phyloP scores from a whole-genome alignment of 2,329 filamentous ascomycete species.

The Simplicillium sp. region DNA sequence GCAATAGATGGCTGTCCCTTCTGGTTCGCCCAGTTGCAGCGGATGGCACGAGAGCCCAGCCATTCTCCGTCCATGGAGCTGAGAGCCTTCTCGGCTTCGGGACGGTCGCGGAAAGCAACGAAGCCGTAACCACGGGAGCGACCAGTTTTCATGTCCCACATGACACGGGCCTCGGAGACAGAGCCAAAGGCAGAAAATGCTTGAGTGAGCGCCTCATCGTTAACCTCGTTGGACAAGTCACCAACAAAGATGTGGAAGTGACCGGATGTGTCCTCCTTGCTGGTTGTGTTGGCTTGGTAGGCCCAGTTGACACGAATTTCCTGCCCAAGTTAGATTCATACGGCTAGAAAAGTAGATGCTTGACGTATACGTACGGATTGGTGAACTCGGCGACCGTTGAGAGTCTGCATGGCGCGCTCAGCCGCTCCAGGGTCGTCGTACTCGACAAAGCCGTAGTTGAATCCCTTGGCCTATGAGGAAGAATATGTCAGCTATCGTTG shows the following conservation, averaged over 20 bases:
- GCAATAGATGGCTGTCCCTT: slow-evolving; percentile 99
- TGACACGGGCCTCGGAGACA: slow-evolving; percentile 94
- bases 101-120: slow-evolving; percentile 89
- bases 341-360: neutral
- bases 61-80: slow-evolving; percentile 99
- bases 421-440: slow-evolving; percentile 96
- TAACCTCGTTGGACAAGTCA: slow-evolving; percentile 96
- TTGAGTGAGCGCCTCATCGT: slow-evolving; percentile 87
- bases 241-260: slow-evolving; percentile 99
- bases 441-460: slow-evolving; percentile 98
- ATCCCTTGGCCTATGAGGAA: slow-evolving; percentile 82
- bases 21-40: slow-evolving; percentile 99
- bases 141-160: slow-evolving; percentile 99
- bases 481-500: slow-evolving; percentile 13
- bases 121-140: slow-evolving; percentile 96
- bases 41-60: slow-evolving; percentile 94
- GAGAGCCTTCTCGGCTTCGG: slow-evolving; percentile 89
- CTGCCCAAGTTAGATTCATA: slow-evolving; percentile 34
- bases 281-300: slow-evolving; percentile 89
- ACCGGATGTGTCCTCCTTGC: slow-evolving; percentile 95
- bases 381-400: slow-evolving; percentile 92
- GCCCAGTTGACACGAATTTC: slow-evolving; percentile 99
- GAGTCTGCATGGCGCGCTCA: slow-evolving; percentile 91
- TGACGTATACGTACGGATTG: slow-evolving; percentile 61
- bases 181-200: slow-evolving; percentile 94